Base-by-base conservation (phyloP, 495 filamentous ascomycete species). In the Filosporella fistucella region DNA sequence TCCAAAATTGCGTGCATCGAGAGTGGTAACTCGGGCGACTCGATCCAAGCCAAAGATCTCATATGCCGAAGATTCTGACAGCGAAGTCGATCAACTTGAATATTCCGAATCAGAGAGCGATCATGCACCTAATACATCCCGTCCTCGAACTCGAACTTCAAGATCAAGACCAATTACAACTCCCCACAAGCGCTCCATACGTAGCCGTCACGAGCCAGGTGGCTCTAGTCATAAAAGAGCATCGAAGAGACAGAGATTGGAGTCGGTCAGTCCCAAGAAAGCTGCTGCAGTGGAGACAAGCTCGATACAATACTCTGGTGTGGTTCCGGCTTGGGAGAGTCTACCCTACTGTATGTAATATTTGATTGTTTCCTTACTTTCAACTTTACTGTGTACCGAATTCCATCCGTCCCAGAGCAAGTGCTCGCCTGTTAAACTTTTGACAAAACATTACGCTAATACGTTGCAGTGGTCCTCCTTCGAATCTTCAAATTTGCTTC, bases 341-440 rank as follows among this genome's bases (percentile, higher is more conserved):
- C 64, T 94, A 3, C 88, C 88, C 1, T 89, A 91, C 51, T 73
- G 85, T 17, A 67, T n/a, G n/a, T n/a, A n/a, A n/a, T n/a, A n/a
- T n/a, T n/a, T n/a, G n/a, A n/a, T n/a, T n/a, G n/a, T n/a, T n/a
- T n/a, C n/a, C n/a, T n/a, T n/a, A n/a, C n/a, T n/a, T n/a, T n/a
- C n/a, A n/a, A n/a, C n/a, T n/a, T n/a, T n/a, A n/a, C n/a, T n/a
- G n/a, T n/a, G n/a, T n/a, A n/a, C n/a, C n/a, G n/a, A n/a, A n/a
- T n/a, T n/a, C n/a, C n/a, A n/a, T n/a, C n/a, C n/a, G n/a, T n/a
- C n/a, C n/a, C n/a, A n/a, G n/a, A n/a, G n/a, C n/a, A n/a, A n/a
- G n/a, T n/a, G n/a, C n/a, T n/a, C n/a, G n/a, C n/a, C n/a, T n/a
- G n/a, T n/a, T n/a, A n/a, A n/a, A n/a, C n/a, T n/a, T n/a, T n/a